Conservation (phyloP, 208 protist genomes). For the Leishmania major region DNA sequence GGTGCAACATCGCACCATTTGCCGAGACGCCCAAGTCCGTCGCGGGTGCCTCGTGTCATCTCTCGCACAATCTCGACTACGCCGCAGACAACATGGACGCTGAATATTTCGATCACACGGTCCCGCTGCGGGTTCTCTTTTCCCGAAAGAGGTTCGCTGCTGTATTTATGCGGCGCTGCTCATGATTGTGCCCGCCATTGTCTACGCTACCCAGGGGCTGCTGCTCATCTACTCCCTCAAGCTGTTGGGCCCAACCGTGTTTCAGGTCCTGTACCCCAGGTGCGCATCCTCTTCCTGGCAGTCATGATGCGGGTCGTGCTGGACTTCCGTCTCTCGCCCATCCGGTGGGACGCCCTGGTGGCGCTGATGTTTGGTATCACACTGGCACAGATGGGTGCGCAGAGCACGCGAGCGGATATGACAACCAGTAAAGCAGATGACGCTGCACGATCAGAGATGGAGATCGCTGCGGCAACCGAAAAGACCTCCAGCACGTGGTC, state of each 20-base stretch:
- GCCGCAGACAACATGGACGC: background rate
- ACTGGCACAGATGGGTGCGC: constrained; percentile 42
- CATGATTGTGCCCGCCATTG: constrained; percentile 53
- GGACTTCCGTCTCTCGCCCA: constrained; percentile 31
- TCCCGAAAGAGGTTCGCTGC: background rate
- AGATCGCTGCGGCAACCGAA: background rate
- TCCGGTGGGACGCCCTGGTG: constrained; percentile 53
- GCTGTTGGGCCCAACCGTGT: constrained; percentile 58
- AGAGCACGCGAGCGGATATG: constrained; percentile 14
- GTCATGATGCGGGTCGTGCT: constrained; percentile 42
- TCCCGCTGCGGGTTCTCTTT: background rate
- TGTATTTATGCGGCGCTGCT: constrained; percentile 18
- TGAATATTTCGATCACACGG: background rate
- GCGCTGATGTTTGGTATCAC: constrained; percentile 45
- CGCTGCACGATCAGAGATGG: background rate
- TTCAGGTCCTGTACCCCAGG: constrained; percentile 62
- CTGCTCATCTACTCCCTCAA: constrained; percentile 45
- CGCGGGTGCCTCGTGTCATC: background rate
- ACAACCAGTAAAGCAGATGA: background rate
- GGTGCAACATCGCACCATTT: background rate
- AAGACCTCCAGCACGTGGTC: constrained; percentile 21
- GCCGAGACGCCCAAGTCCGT: background rate
- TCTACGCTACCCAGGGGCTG: constrained; percentile 65
- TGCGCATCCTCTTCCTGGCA: constrained; percentile 59
- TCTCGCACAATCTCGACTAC: background rate